These are phyloP conservation scores for Calonectria naviculata DNA, from an alignment of 2,329 filamentous ascomycete genomes.

Conservation along the genomic window DNA sequence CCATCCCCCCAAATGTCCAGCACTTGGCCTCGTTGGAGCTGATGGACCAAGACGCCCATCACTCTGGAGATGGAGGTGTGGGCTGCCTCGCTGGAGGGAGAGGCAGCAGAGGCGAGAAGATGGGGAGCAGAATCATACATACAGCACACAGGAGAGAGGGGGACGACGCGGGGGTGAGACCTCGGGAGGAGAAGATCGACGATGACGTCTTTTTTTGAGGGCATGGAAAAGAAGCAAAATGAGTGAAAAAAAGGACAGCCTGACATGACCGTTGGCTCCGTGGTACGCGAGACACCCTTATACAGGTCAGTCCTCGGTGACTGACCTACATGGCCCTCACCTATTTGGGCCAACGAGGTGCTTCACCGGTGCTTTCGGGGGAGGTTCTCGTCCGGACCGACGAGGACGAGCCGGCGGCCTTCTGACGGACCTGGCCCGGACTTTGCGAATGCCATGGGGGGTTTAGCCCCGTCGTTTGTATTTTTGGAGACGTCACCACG, in stretches of 20 bases:
- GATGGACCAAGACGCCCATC: constrained; percentile 14
- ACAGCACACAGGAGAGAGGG: neutral
- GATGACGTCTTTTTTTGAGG: constrained; percentile 22
- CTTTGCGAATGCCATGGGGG: neutral
- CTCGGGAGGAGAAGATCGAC: constrained; percentile 26
- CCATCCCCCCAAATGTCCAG: constrained; percentile 18
- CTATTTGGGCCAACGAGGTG: neutral
- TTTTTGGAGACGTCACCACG: neutral
- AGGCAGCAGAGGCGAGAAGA: neutral
- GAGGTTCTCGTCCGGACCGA: neutral
- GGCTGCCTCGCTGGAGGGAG: neutral
- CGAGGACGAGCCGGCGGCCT: neutral
- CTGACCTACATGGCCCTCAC: neutral
- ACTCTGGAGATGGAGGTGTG: constrained; percentile 27
- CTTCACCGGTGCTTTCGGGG: neutral
- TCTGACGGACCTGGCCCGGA: neutral
- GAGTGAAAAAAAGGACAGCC: neutral
- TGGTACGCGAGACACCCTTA: constrained; percentile 15
- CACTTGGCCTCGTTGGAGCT: constrained; percentile 20
- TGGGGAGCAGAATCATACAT: neutral
- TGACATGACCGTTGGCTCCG: constrained; percentile 6
- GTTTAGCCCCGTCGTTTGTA: neutral
- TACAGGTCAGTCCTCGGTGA: neutral
- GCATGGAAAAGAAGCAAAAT: constrained; percentile 17
- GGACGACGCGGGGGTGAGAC: constrained; percentile 31